phyloP scores from a whole-genome alignment of 169 alveolate species.

The Babesia bovis region DNA sequence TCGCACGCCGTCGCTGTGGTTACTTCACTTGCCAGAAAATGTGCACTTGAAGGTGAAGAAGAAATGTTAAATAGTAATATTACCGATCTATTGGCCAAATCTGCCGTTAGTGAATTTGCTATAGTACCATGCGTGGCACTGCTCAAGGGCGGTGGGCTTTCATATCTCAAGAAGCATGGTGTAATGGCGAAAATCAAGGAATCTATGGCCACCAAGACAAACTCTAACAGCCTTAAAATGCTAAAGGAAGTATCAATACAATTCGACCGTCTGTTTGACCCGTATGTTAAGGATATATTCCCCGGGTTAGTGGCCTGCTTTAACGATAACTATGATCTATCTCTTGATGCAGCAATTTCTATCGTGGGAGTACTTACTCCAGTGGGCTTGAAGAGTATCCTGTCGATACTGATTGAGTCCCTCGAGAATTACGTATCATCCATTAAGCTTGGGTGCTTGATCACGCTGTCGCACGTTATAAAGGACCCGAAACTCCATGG shows the following conservation, averaged over 20 bases:
- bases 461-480: constrained; percentile 21
- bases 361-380: constrained; percentile 18
- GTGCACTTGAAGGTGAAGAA: constrained; percentile 39
- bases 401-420: constrained; percentile 10
- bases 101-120: not conserved
- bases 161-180: constrained; percentile 35
- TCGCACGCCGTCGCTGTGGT: constrained; percentile 10
- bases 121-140: constrained; percentile 39
- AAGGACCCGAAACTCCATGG: constrained; percentile 3
- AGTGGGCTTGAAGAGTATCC: constrained; percentile 24
- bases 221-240: not conserved
- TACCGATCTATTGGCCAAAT: not conserved
- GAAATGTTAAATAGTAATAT: constrained; percentile 12
- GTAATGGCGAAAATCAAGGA: constrained; percentile 30
- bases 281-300: constrained; percentile 33
- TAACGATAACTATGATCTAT: constrained; percentile 4
- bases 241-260: constrained; percentile 18
- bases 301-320: constrained; percentile 20
- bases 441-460: constrained; percentile 29
- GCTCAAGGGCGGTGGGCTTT: constrained; percentile 41
- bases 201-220: not conserved
- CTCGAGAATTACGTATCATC: not conserved
- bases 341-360: not conserved
- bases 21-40: constrained; percentile 19
- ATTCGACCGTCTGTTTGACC: constrained; percentile 45